Base-by-base conservation (phyloP, 2,329 filamentous ascomycete genomes). In the Ascochyta koolunga region DNA sequence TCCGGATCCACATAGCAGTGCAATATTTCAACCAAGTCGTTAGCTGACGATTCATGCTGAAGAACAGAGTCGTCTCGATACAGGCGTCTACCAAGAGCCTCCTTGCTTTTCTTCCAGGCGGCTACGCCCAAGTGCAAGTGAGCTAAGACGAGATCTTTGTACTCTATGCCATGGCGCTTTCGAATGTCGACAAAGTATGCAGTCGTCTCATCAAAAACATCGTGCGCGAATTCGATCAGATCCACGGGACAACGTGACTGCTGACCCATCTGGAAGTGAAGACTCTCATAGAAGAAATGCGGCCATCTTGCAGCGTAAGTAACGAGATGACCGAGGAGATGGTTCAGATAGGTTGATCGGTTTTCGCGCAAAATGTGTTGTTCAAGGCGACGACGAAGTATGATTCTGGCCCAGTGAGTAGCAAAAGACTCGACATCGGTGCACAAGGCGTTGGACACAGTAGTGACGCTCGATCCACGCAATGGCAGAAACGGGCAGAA, bases 191-290 rank as follows among this genome's bases (percentile, higher is more conserved):
- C 21, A 9, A 52, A 52, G 39, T 40, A 52, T 18, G 33, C 19
- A 15, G 27, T 51, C 13, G 48, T 45, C 31, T 51, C 48, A 24
- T 51, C 40, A 18, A 35, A 45, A 13, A 42, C 35, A 40, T 52
- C 41, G 8, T 52, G 49, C 16, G 36, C 33, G 24, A 37, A 45
- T n/a, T 45, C 41, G 10, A 52, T 36, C 1, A 43, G 39, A 39
- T 52, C 48, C 11, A 36, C 13, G 6, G 35, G 32, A 36, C 27
- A 52, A 13, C 35, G 35, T 9, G 41, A 51, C 18, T 39, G 39
- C 35, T 39, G 32, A 21, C 41, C 35, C 27, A 39, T 39, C 8
- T 46, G 41, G 13, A 38, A 51, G 38, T 42, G 25, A n/a, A 51
- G 38, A 15, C 25, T 42, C 13, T 43, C 33, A n/a, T 44, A 39